These are phyloP conservation scores for Phalaenopsis hybrid DNA, from an alignment of 116 monocot species.

Conservation along the genomic window DNA sequence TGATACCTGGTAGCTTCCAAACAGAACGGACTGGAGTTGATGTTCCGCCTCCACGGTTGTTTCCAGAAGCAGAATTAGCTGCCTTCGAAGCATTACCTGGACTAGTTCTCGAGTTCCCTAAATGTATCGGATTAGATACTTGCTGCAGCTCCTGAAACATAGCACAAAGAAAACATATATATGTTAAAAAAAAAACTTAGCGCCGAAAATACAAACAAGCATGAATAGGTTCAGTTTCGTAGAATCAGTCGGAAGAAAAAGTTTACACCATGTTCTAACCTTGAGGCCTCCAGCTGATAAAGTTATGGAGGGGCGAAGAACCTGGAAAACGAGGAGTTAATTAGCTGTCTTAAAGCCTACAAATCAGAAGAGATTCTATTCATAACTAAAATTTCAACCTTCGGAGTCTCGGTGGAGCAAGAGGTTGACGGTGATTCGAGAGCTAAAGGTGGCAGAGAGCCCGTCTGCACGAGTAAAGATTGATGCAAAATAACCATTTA, in stretches of 20 bases:
- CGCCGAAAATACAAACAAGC: background rate
- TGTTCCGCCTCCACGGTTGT: background rate
- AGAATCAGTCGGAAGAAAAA: too few relatives aligned
- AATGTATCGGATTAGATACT: slow-evolving; percentile 12
- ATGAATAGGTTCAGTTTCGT: background rate
- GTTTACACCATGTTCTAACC: background rate
- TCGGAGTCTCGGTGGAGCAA: background rate
- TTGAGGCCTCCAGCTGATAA: slow-evolving; percentile 6
- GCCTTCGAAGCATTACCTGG: slow-evolving; percentile 5
- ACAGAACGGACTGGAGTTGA: background rate
- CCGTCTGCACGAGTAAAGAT: background rate
- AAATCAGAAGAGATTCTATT: background rate
- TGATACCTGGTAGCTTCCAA: slow-evolving; percentile 12
- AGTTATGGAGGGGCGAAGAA: slow-evolving; percentile 7
- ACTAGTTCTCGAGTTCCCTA: background rate
- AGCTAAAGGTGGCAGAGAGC: slow-evolving; percentile 2
- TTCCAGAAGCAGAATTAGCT: background rate
- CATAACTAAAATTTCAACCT: background rate
- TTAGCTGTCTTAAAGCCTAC: background rate
- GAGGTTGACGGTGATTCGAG: slow-evolving; percentile 1
- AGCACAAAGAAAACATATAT: background rate
- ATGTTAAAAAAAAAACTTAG: background rate
- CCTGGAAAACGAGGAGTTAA: background rate
- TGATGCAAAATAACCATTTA: background rate
- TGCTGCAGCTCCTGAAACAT: slow-evolving; percentile 17